Base-by-base conservation (phyloP, 2,329 filamentous ascomycete genomes). In the Aureobasidium sp. region DNA sequence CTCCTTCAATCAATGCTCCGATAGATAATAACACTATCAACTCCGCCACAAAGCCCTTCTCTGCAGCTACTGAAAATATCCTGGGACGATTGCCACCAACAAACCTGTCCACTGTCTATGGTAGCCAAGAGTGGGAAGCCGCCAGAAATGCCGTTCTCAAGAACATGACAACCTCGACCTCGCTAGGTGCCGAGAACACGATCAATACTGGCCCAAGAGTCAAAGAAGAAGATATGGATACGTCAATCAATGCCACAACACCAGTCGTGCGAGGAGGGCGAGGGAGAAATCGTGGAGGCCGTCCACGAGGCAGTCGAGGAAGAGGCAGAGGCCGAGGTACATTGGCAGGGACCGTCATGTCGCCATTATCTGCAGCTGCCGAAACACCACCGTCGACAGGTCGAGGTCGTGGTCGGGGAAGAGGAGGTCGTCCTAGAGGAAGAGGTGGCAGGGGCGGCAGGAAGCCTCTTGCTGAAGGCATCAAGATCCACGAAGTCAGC, bases 111-210 rank as follows among this genome's bases (percentile, higher is more conserved):
- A 27, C 57, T 5, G 57, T 37, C 6, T 36, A 27, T 42, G 72
- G 74, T 3, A 73, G 72, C 20, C 72, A 75, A 29, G 76, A 73
- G 22, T 79, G 75, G 67, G 76, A 79, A 66, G 77, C 77, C 17
- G 78, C 78, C 64, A 73, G 75, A 56, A 76, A 77, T 63, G 74
- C 77, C 64, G 74, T 80, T 15, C 68, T 79, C 64, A 74, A 76
- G 66, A 75, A 69, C 62, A 79, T 79, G 70, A 71, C 74, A 37
- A 79, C 41, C 6, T 44, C 53, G 41, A 45, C 39, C 27, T 22
- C 39, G 7, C 29, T 57, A 4, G 53, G 20, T 5, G 2, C 22
- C 25, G 17, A 15, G 3, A 5, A 17, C 14, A 1, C 14, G 5
- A 25, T 25, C 34, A 14, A 27, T 31, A n/a, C 34, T 39, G 31